Conservation (phyloP, 2,329 filamentous ascomycete genomes). For the Tolypocladium endophyticum region DNA sequence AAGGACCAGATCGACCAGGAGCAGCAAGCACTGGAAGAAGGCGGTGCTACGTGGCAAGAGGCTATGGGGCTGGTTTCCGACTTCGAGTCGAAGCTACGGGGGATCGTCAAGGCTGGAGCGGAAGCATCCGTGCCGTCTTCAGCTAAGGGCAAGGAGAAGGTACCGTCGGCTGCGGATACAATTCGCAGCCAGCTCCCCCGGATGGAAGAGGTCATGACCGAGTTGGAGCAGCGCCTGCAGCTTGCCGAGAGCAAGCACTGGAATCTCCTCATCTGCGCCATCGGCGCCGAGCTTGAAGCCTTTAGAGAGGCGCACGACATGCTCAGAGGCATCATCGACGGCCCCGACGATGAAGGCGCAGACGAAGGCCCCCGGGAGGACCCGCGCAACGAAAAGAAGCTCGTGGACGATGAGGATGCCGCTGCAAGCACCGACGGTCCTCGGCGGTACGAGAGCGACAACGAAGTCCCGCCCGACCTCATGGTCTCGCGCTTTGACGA, state of each 20-base stretch:
- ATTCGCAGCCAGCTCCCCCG: slow-evolving; percentile 37
- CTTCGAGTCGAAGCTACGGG: slow-evolving; percentile 56
- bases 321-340: slow-evolving; percentile 22
- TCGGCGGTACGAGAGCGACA: slow-evolving; percentile 9
- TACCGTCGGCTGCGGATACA: slow-evolving; percentile 22
- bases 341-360: not conserved
- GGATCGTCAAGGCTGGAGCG: slow-evolving; percentile 32
- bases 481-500: slow-evolving; percentile 22
- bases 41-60: slow-evolving; percentile 55
- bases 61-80: slow-evolving; percentile 46
- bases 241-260: slow-evolving; percentile 52
- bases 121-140: slow-evolving; percentile 6
- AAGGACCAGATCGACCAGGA: slow-evolving; percentile 50
- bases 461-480: slow-evolving; percentile 10
- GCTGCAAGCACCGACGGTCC: not conserved
- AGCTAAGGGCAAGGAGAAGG: slow-evolving; percentile 19
- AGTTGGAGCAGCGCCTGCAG: slow-evolving; percentile 42
- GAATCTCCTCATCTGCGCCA: slow-evolving; percentile 65
- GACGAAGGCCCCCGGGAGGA: slow-evolving; percentile 4
- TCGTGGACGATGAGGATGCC: not conserved
- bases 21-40: slow-evolving; percentile 54
- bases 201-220: slow-evolving; percentile 45
- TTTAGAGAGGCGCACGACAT: slow-evolving; percentile 50
- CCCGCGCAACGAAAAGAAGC: not conserved
- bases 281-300: slow-evolving; percentile 63